Evolutionary conservation across 805 yeast species (phyloP).

Genomic region (Clavispora phyllophila): DNA sequence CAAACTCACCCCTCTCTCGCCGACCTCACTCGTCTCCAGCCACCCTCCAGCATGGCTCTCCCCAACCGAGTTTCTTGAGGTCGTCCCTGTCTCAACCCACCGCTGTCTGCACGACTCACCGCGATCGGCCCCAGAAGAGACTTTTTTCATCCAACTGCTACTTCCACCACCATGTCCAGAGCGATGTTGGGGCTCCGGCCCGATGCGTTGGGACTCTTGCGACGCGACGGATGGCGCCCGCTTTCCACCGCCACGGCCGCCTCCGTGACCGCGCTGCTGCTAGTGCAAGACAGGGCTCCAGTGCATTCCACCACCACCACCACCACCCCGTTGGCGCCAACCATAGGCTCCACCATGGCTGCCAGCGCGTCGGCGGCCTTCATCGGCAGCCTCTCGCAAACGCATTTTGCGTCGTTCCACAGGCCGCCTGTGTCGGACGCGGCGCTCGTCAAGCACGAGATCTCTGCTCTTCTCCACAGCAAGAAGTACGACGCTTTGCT

Average conservation of each 20-base stretch:
- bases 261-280: background rate
- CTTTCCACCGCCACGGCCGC: conserved; percentile 2
- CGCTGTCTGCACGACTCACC: background rate
- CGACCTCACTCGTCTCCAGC: no score
- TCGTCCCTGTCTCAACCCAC: background rate
- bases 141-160: background rate
- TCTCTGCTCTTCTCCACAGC: conserved; percentile 5
- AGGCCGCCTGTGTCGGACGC: background rate
- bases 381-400: background rate
- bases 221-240: background rate
- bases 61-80: no score
- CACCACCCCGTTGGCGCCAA: no score
- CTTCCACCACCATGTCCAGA: background rate
- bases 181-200: background rate
- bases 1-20: no score
- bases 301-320: no score
- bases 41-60: no score
- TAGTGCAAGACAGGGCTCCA: background rate
- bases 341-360: background rate
- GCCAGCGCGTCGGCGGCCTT: background rate
- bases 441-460: conserved; percentile 3
- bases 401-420: conserved; percentile 1
- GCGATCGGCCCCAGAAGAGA: background rate
- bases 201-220: background rate
- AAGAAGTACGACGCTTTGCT: conserved; percentile 7